Base-by-base conservation (phyloP, 306 rosid species). In the Sesbania bispinosa region DNA sequence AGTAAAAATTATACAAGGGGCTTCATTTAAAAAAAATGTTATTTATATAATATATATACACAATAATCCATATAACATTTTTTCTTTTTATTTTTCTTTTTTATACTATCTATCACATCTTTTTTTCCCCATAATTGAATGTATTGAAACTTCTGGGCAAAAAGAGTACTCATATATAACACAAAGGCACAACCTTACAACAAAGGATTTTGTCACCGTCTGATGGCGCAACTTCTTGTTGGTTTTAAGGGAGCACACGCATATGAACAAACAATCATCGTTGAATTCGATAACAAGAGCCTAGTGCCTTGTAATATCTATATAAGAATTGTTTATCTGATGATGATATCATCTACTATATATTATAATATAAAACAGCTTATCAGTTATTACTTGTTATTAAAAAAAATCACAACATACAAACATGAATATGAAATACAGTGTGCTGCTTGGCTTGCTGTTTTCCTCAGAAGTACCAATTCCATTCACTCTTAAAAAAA, bases 221-320 rank as follows among this genome's bases (percentile, higher is more conserved):
- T 43, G 64, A 63, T 58, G 81, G 60, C 24, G 74, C 79, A 42
- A 52, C 24, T 72, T 45, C 62, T 53, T 77, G 80, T 74, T 62
- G 82, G 82, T 69, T 77, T 77, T 75, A 76, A 82, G 69, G 71
- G 80, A 50, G 77, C 80, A 67, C 46, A 38, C 23, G 19, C 54
- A 80, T 33, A 41, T 67, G 57, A 55, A 77, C 48, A 69, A 51
- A 83, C 58, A 47, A 80, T 43, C 74, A 54, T 77, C 80, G 61
- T 82, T 78, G 65, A 59, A 67, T 71, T 69, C 80, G 47, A 79
- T 71, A 75, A 3, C 67, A 71, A n/a, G 48, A 73, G 7, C 70
- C 30, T 46, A 14, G 67, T 48, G 45, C 29, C 13, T 15, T 63
- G 27, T 64, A 54, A 36, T 20, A 45, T 60, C 24, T 65, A 47